Evolutionary conservation across 345 rosid species (phyloP).

Genomic region (Eucalyptus lansdowneana): DNA sequence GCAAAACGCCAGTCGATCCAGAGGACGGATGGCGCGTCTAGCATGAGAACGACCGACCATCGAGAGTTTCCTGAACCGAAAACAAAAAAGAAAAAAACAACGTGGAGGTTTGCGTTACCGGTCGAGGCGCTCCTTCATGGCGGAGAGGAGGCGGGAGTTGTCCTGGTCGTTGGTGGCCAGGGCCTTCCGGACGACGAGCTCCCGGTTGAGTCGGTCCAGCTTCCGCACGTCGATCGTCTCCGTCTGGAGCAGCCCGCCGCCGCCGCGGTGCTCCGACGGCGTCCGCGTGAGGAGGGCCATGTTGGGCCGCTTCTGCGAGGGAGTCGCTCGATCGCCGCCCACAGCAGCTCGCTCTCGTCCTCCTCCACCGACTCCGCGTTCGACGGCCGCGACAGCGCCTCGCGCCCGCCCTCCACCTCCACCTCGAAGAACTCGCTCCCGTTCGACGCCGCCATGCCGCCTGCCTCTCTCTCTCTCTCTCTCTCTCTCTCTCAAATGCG

Average conservation of each 20-base stretch:
- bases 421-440: slow-evolving; percentile 78
- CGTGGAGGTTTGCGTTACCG: slow-evolving; percentile 7
- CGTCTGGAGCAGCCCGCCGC: background rate
- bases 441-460: slow-evolving; percentile 33
- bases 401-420: slow-evolving; percentile 17
- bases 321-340: slow-evolving; percentile 65
- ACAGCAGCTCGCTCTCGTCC: slow-evolving; percentile 63
- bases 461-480: background rate
- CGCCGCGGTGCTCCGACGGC: slow-evolving; percentile 7
- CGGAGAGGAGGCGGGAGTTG: slow-evolving; percentile 49
- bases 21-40: background rate
- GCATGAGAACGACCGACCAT: background rate
- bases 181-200: slow-evolving; percentile 64
- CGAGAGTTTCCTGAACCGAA: background rate
- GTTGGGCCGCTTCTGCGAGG: slow-evolving; percentile 44
- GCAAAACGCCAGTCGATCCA: background rate
- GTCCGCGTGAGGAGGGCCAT: slow-evolving; percentile 27
- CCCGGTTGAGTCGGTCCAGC: slow-evolving; percentile 44
- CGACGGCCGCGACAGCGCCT: slow-evolving; percentile 40
- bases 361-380: slow-evolving; percentile 53
- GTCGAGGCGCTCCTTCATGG: slow-evolving; percentile 71
- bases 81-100: background rate
- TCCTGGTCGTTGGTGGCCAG: slow-evolving; percentile 83
- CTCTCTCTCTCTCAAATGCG: background rate
- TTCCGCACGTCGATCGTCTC: slow-evolving; percentile 67